Conservation (phyloP, 1,284 basidiomycete species). For the Ustilago esculenta region DNA sequence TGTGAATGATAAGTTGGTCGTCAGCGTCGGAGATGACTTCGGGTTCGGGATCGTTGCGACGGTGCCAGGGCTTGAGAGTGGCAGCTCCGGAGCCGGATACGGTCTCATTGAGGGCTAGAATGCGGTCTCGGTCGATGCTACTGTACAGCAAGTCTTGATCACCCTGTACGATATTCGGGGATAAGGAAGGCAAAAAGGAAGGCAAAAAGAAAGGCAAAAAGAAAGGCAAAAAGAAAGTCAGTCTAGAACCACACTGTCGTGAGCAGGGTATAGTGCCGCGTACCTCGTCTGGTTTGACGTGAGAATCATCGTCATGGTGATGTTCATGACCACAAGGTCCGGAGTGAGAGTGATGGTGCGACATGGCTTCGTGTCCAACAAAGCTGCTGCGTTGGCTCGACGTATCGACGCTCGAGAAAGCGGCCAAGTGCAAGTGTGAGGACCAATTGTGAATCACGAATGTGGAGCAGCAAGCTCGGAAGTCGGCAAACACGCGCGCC, state of each 20-base stretch:
- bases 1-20: conserved; percentile 57
- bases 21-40: conserved; percentile 50
- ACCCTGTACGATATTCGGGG: conserved; percentile 27
- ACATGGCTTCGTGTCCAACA: conserved; percentile 45
- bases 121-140: conserved; percentile 51
- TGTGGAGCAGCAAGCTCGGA: no score
- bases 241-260: no score
- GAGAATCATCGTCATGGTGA: conserved; percentile 60
- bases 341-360: conserved; percentile 50
- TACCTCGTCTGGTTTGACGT: conserved; percentile 53
- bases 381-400: no score
- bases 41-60: conserved; percentile 29
- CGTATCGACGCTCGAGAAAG: no score
- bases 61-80: conserved; percentile 57
- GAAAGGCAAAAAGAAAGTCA: no score
- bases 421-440: no score
- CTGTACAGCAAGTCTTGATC: conserved; percentile 57
- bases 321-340: conserved; percentile 47
- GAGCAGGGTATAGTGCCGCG: conserved; percentile 1
- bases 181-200: background rate
- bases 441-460: no score
- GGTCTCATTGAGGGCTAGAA: conserved; percentile 58
- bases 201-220: no score
- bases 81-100: conserved; percentile 20
- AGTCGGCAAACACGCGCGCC: no score